A percentile compares a stretch with the other conserved stretches of the same genome.
Conservation (phyloP, 257 asterid genomes). For the Nicotiana otophora region DNA sequence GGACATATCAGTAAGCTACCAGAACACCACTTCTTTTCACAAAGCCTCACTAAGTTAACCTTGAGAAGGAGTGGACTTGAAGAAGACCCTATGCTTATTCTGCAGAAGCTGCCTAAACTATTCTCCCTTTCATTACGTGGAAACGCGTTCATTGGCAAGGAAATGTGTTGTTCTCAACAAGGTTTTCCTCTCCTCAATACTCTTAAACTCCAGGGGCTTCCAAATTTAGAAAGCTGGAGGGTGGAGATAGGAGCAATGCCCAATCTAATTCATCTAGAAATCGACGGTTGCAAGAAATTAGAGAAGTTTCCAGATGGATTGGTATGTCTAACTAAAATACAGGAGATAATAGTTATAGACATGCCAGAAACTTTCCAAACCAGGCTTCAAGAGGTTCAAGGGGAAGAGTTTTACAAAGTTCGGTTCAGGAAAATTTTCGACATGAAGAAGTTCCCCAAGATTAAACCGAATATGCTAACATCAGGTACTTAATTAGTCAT, state of each 20-base stretch:
- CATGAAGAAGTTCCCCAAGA: conserved; percentile 12
- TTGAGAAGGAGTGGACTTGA: conserved; percentile 42
- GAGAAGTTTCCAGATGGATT: conserved; percentile 41
- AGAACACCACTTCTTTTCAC: conserved; percentile 22
- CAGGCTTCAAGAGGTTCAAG: conserved; percentile 33
- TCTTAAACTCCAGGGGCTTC: conserved; percentile 30
- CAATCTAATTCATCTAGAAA: conserved; percentile 29
- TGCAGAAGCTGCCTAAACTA: conserved; percentile 36
- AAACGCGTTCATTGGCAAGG: conserved; percentile 29
- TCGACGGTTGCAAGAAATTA: conserved; percentile 35
- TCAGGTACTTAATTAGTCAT: conserved; percentile 22
- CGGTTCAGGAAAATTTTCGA: conserved; percentile 27
- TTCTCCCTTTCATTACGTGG: conserved; percentile 28
- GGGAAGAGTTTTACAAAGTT: conserved; percentile 33
- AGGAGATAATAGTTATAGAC: conserved; percentile 40
- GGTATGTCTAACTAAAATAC: conserved; percentile 22
- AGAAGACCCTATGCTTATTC: conserved; percentile 46
- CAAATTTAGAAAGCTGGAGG: conserved; percentile 33
- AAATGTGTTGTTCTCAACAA: conserved; percentile 25
- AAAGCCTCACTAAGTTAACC: conserved; percentile 35
- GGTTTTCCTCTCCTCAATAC: conserved; percentile 37
- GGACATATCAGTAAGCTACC: conserved; percentile 41
- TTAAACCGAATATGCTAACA: conserved; percentile 14
- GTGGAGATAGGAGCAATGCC: conserved; percentile 44
- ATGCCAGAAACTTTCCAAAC: conserved; percentile 38